Percentiles rank a stretch among this genome's conserved stretches.
Conservation (phyloP, 495 filamentous ascomycete genomes). For the Podospora pseudoanserina region DNA sequence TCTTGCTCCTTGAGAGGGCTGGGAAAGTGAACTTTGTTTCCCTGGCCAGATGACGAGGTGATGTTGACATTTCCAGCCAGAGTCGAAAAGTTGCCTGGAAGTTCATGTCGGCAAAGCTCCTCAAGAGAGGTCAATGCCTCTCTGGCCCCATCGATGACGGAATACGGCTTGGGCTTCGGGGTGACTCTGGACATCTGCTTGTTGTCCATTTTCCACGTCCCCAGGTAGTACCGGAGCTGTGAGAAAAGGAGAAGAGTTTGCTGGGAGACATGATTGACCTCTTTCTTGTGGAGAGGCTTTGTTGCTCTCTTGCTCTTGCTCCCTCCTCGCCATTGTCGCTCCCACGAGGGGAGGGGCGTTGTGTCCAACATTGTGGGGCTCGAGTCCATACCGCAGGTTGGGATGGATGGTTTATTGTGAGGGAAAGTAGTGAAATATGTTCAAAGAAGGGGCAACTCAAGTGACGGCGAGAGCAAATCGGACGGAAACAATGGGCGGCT, state of each 20-base stretch:
- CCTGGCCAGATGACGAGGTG: slow-evolving; percentile 27
- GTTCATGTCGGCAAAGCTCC: slow-evolving; percentile 21
- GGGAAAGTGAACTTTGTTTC: slow-evolving; percentile 47
- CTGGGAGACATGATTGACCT: slow-evolving; percentile 2
- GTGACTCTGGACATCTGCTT: background rate
- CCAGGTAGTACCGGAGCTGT: slow-evolving; percentile 12
- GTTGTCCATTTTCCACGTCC: slow-evolving; percentile 12
- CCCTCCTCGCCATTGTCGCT: background rate
- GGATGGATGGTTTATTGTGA: background rate
- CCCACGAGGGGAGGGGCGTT: slow-evolving; percentile 6
- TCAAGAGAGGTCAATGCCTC: slow-evolving; percentile 30
- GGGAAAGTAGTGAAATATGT: background rate
- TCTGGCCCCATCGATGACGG: slow-evolving; percentile 27
- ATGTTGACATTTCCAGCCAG: slow-evolving; percentile 31
- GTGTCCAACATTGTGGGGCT: slow-evolving; percentile 11
- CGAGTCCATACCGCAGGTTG: background rate
- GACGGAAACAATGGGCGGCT: background rate
- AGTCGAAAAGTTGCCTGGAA: slow-evolving; percentile 32
- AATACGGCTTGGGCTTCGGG: slow-evolving; percentile 15
- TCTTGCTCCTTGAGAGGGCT: slow-evolving; percentile 71
- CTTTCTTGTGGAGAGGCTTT: background rate
- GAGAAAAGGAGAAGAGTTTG: slow-evolving; percentile 12
- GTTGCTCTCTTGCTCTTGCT: background rate
- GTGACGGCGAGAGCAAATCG: background rate
- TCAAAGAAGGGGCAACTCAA: background rate